These are phyloP conservation scores for Vitis cinerea DNA, from an alignment of 164 flowering plant genomes.

Conservation along the genomic window DNA sequence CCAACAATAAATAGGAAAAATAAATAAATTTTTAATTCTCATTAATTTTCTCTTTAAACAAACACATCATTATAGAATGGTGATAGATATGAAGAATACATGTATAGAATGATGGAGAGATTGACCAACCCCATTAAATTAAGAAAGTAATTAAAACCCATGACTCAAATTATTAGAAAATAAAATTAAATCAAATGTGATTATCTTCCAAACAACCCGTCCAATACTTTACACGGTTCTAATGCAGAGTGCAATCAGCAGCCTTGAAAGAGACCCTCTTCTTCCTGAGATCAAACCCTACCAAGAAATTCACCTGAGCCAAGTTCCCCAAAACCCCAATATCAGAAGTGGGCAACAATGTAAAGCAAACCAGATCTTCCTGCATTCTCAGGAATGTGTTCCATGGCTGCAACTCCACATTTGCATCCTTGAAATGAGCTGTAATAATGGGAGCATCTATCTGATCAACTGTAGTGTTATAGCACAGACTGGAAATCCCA, in stretches of 20 bases:
- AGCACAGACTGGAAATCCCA: constrained; percentile 10
- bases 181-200: too few relatives aligned
- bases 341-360: constrained; percentile 2
- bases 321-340: constrained; percentile 18
- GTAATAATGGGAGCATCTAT: constrained; percentile 7
- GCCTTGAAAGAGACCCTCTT: constrained; percentile 1
- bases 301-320: not conserved
- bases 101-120: too few relatives aligned
- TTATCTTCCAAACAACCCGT: too few relatives aligned
- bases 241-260: not conserved
- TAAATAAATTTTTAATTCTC: too few relatives aligned
- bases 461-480: not conserved
- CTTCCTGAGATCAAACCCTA: not conserved
- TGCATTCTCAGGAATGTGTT: constrained; percentile 15
- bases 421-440: constrained; percentile 21
- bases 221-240: too few relatives aligned
- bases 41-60: too few relatives aligned
- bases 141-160: too few relatives aligned
- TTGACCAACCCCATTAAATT: too few relatives aligned
- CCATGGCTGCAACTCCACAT: constrained; percentile 9
- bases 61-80: too few relatives aligned
- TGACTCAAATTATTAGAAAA: too few relatives aligned
- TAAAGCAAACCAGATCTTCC: constrained; percentile 11
- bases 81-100: too few relatives aligned
- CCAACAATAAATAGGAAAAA: too few relatives aligned